A percentile compares a stretch with the other conserved stretches of the same genome.
phyloP scores from a whole-genome alignment of 257 asterid species.

The Plantago major region DNA sequence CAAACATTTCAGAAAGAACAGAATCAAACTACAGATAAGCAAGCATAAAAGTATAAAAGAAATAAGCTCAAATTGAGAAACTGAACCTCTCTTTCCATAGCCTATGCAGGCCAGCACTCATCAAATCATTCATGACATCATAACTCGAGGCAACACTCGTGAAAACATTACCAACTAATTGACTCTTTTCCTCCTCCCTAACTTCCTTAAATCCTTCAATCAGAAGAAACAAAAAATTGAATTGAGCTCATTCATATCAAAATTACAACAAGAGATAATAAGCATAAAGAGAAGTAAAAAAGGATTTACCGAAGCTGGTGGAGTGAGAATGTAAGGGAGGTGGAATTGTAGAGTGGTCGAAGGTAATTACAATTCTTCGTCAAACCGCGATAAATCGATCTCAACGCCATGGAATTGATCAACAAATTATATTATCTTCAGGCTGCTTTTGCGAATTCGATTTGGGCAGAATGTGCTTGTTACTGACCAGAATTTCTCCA shows the following conservation, averaged over 20 bases:
- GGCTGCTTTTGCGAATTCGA: too few species aligned
- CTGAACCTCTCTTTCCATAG: constrained; percentile 90
- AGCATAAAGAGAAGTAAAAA: not conserved
- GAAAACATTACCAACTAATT: constrained; percentile 78
- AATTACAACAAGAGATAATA: not conserved
- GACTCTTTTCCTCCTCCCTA: constrained; percentile 80
- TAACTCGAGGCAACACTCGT: constrained; percentile 81
- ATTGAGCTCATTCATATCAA: not conserved
- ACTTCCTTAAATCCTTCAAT: constrained; percentile 77
- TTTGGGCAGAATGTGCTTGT: too few species aligned
- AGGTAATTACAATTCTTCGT: constrained; percentile 34
- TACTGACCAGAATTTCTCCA: too few species aligned
- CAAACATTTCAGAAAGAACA: constrained; percentile 13
- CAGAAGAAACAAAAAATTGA: not conserved
- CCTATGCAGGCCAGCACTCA: constrained; percentile 91
- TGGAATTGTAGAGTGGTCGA: constrained; percentile 25
- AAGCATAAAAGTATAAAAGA: constrained; percentile 1
- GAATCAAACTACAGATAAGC: constrained; percentile 7
- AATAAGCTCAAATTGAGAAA: not conserved
- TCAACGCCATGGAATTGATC: constrained; percentile 38
- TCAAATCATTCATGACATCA: constrained; percentile 91
- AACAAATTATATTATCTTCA: too few species aligned
- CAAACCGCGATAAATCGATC: constrained; percentile 49
- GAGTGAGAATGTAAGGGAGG: constrained; percentile 73
- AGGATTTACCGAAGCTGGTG: constrained; percentile 75